These are phyloP conservation scores for Dysphania ambrosioides DNA, from an alignment of 148 eudicot genomes.

Conservation along the genomic window DNA sequence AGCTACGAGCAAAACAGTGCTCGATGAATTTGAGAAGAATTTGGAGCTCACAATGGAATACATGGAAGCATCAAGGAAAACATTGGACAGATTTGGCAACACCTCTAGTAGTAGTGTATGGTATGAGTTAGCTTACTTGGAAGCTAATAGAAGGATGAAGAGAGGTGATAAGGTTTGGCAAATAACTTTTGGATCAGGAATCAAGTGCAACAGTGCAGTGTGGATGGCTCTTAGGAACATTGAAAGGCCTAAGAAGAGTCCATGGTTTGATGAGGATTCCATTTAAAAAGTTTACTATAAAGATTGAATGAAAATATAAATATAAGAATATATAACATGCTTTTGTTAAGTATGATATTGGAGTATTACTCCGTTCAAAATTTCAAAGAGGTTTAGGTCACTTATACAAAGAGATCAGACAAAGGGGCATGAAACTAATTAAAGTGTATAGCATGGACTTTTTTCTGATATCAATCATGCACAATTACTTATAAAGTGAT, in stretches of 20 bases:
- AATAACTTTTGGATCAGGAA: constrained; percentile 67
- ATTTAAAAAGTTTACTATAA: not conserved
- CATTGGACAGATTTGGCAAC: constrained; percentile 73
- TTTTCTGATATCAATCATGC: no score
- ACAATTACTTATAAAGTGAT: no score
- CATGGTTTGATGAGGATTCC: constrained; percentile 34
- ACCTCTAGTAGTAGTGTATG: constrained; percentile 86
- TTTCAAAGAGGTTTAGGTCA: not conserved
- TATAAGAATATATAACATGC: not conserved
- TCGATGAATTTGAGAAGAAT: constrained; percentile 59
- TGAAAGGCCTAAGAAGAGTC: constrained; percentile 36
- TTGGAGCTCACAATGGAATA: constrained; percentile 57
- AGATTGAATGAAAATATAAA: not conserved
- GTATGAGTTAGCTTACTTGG: constrained; percentile 77
- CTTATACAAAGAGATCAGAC: not conserved
- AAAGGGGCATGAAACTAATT: not conserved
- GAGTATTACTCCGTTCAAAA: not conserved
- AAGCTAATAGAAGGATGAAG: constrained; percentile 41
- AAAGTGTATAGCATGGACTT: not conserved
- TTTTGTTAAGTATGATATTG: not conserved
- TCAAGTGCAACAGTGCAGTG: constrained; percentile 73
- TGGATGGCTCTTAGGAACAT: constrained; percentile 58
- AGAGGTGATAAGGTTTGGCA: constrained; percentile 68
- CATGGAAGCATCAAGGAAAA: constrained; percentile 72
- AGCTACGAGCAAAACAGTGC: constrained; percentile 61